phyloP scores from a whole-genome alignment of 257 asterid genomes.

The Nicotiana tabacum region DNA sequence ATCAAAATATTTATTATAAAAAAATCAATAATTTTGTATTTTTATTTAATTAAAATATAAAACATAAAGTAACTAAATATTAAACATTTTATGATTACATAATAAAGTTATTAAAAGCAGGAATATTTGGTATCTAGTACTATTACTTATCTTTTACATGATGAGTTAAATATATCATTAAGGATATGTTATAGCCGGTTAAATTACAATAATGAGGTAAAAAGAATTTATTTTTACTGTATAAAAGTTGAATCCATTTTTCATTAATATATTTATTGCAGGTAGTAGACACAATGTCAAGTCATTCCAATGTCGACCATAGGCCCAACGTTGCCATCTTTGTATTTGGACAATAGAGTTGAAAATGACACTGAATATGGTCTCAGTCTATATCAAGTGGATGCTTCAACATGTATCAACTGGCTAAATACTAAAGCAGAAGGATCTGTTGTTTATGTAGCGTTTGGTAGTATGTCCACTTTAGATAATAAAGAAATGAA shows the following conservation, averaged over 20 bases:
- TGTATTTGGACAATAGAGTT: slow-evolving; percentile 49
- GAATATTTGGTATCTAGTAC: too few relatives aligned
- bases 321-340: slow-evolving; percentile 81
- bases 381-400: slow-evolving; percentile 41
- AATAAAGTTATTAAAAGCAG: too few relatives aligned
- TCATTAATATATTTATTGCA: background rate
- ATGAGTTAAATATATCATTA: too few relatives aligned
- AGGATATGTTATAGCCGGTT: too few relatives aligned
- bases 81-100: too few relatives aligned
- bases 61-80: too few relatives aligned
- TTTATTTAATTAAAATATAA: too few relatives aligned
- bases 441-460: slow-evolving; percentile 58
- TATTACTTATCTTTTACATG: too few relatives aligned
- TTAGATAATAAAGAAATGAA: slow-evolving; percentile 44
- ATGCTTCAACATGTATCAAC: slow-evolving; percentile 23
- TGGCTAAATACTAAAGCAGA: slow-evolving; percentile 57
- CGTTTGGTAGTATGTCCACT: slow-evolving; percentile 74
- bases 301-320: slow-evolving; percentile 38
- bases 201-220: too few relatives aligned
- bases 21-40: too few relatives aligned
- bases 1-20: too few relatives aligned
- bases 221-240: too few relatives aligned
- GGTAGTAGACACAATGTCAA: slow-evolving; percentile 52
- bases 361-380: slow-evolving; percentile 43
- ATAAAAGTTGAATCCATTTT: background rate